A percentile compares a stretch with the other conserved stretches of the same genome.
Conservation (phyloP, 202 grass and related monocot species). For the Brachypodium distachyon region DNA sequence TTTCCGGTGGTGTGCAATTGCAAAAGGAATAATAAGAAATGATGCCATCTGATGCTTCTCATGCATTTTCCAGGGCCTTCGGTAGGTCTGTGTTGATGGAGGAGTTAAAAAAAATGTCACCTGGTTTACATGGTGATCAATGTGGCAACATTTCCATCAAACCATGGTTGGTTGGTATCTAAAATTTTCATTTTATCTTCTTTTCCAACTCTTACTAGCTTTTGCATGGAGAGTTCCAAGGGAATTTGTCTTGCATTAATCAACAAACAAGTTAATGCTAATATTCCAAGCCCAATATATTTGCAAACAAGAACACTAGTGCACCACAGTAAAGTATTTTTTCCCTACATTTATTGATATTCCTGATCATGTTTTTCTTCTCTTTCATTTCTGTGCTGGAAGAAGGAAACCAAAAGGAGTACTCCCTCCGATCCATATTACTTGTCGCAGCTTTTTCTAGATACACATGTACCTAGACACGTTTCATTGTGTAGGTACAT, state of each 20-base stretch:
- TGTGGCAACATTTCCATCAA: conserved; percentile 61
- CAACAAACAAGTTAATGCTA: background rate
- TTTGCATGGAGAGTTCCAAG: background rate
- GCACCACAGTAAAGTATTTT: background rate
- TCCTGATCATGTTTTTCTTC: background rate
- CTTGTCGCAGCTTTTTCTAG: no score
- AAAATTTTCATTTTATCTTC: background rate
- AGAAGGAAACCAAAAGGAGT: background rate
- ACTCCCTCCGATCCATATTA: no score
- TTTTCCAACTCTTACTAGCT: background rate
- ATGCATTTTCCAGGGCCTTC: conserved; percentile 87
- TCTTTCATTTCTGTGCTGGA: background rate
- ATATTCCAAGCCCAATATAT: background rate
- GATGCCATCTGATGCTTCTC: conserved; percentile 41
- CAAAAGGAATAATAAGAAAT: conserved; percentile 12
- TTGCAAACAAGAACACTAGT: conserved; percentile 1
- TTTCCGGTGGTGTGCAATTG: conserved; percentile 19
- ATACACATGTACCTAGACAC: no score
- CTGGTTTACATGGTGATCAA: conserved; percentile 53
- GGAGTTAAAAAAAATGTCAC: conserved; percentile 59
- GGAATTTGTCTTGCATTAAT: background rate
- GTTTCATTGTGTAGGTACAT: no score
- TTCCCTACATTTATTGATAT: background rate
- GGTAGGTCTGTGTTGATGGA: conserved; percentile 55
- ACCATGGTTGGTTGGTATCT: conserved; percentile 20